Conservation (phyloP, 352 stramenopile genomes). For the Globisporangium spinosum region DNA sequence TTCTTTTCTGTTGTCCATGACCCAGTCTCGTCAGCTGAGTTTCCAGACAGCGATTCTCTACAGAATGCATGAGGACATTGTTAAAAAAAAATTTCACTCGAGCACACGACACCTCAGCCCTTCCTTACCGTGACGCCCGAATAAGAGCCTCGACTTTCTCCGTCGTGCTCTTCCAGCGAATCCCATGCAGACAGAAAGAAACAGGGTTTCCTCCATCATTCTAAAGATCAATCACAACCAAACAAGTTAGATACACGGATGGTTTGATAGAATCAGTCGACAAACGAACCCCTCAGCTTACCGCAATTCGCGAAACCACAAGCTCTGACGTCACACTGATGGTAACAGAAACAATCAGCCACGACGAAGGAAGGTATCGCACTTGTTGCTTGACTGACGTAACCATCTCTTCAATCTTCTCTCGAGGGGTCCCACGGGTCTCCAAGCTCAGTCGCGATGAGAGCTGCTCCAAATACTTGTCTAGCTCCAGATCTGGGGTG, state of each 20-base stretch:
- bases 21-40: slow-evolving; percentile 47
- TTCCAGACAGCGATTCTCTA: slow-evolving; percentile 57
- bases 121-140: slow-evolving; percentile 48
- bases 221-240: slow-evolving; percentile 26
- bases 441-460: slow-evolving; percentile 3
- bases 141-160: slow-evolving; percentile 49
- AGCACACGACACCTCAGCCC: neutral
- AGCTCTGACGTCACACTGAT: slow-evolving; percentile 43
- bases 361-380: slow-evolving; percentile 32
- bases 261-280: neutral
- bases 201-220: slow-evolving; percentile 35
- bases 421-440: neutral
- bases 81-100: slow-evolving; percentile 1
- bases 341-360: slow-evolving; percentile 40
- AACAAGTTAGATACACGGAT: neutral
- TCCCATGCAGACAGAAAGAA: slow-evolving; percentile 46
- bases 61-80: neutral
- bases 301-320: slow-evolving; percentile 39
- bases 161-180: slow-evolving; percentile 39
- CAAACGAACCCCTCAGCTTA: slow-evolving; percentile 15
- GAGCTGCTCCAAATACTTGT: slow-evolving; percentile 15
- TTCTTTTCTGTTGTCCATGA: slow-evolving; percentile 59
- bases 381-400: slow-evolving; percentile 24
- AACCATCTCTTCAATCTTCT: slow-evolving; percentile 21
- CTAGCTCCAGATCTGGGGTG: slow-evolving; percentile 15